Percentiles rank a stretch among this genome's conserved stretches.
Conservation (phyloP, 139 green algal species). For the Coccomyxa sp. region DNA sequence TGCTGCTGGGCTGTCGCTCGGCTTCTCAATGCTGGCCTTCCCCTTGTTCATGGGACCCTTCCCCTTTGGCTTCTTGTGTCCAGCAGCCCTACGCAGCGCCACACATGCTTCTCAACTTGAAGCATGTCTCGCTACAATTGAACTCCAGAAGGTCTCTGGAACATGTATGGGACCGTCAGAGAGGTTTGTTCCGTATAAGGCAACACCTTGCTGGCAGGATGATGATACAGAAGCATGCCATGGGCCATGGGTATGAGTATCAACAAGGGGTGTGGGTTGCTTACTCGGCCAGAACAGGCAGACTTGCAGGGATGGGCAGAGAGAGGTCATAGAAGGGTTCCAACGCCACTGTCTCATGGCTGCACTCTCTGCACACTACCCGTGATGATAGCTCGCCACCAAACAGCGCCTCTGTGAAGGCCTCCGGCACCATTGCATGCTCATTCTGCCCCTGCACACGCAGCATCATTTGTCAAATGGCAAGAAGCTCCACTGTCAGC, state of each 20-base stretch:
- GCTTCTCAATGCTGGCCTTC: not conserved
- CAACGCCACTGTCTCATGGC: slow-evolving; percentile 12
- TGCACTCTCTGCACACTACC: slow-evolving; percentile 40
- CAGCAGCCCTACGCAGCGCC: not conserved
- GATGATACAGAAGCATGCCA: not conserved
- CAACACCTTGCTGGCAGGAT: too few species aligned
- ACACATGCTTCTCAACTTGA: not conserved
- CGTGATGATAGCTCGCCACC: slow-evolving; percentile 40
- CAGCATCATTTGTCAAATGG: not conserved
- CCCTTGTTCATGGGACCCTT: not conserved
- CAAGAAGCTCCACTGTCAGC: not conserved
- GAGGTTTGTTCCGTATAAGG: too few species aligned
- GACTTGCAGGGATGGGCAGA: slow-evolving; percentile 44
- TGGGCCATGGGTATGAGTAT: not conserved
- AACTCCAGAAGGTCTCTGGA: not conserved
- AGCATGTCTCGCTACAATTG: not conserved
- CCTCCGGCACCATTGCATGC: not conserved
- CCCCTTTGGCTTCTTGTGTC: not conserved
- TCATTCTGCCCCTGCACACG: not conserved
- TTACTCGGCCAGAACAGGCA: not conserved
- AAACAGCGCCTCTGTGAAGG: slow-evolving; percentile 35
- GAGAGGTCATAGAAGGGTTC: slow-evolving; percentile 50
- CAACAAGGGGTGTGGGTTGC: not conserved
- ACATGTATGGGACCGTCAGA: not conserved
- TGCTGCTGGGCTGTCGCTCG: not conserved